These are phyloP conservation scores for Amaranthus cruentus DNA, from an alignment of 148 eudicot species.

Conservation along the genomic window DNA sequence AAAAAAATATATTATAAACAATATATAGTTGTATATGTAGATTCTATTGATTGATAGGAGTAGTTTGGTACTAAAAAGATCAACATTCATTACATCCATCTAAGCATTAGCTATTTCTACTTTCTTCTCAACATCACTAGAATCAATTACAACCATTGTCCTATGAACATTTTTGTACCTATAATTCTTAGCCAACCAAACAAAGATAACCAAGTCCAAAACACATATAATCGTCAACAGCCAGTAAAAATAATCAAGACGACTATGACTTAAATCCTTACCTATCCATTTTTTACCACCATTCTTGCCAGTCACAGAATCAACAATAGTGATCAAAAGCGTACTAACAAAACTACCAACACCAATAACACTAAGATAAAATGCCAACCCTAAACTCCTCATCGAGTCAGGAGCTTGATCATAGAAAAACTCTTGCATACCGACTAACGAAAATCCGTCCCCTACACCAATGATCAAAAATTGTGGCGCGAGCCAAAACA, in stretches of 20 bases:
- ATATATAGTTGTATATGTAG: too few relatives aligned
- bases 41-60: too few relatives aligned
- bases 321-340: conserved; percentile 35
- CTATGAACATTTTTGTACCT: conserved; percentile 36
- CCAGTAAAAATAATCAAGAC: conserved; percentile 43
- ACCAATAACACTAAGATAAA: conserved; percentile 55
- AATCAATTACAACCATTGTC: conserved; percentile 9
- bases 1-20: too few relatives aligned
- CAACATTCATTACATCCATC: not conserved
- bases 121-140: not conserved
- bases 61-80: too few relatives aligned
- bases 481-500: conserved; percentile 63
- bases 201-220: conserved; percentile 28
- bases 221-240: conserved; percentile 29
- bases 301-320: conserved; percentile 28
- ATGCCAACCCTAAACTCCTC: conserved; percentile 60
- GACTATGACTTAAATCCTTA: conserved; percentile 41
- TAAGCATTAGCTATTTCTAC: not conserved
- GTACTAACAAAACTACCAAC: conserved; percentile 46
- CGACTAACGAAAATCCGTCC: conserved; percentile 57
- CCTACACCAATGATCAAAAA: conserved; percentile 50
- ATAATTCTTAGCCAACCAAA: conserved; percentile 31
- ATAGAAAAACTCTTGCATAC: conserved; percentile 69
- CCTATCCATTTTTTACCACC: conserved; percentile 50
- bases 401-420: conserved; percentile 69